phyloP scores from a whole-genome alignment of 2,329 filamentous ascomycete species.

The Trichoderma lentiforme region DNA sequence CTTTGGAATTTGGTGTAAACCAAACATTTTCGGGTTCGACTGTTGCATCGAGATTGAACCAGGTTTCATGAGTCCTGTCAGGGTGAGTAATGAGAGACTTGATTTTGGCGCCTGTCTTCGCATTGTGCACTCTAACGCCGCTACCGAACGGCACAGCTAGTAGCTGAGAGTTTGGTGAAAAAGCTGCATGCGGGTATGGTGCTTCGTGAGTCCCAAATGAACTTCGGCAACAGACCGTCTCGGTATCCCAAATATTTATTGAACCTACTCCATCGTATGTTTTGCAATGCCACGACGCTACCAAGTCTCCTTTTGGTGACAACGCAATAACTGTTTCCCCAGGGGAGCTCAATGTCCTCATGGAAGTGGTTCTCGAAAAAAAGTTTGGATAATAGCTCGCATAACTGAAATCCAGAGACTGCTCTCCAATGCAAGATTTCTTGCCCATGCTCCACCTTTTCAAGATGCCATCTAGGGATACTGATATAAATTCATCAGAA shows the following conservation, averaged over 20 bases:
- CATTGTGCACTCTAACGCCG: neutral
- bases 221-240: too few species aligned
- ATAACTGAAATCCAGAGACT: too few species aligned
- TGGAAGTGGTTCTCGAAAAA: too few species aligned
- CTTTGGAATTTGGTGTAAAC: neutral
- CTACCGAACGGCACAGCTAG: neutral
- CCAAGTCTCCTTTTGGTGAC: too few species aligned
- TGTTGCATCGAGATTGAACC: too few species aligned
- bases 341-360: too few species aligned
- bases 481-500: neutral
- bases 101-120: neutral
- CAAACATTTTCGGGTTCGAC: neutral
- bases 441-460: neutral
- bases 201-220: neutral
- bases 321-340: too few species aligned
- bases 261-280: too few species aligned
- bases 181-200: neutral
- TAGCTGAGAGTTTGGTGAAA: neutral
- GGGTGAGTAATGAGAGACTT: neutral
- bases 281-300: too few species aligned
- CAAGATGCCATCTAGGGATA: neutral
- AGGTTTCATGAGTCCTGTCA: too few species aligned
- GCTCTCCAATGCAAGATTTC: neutral
- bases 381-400: too few species aligned
- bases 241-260: too few species aligned